These are phyloP conservation scores for Halophytophthora polymorphica DNA, from an alignment of 352 stramenopile genomes.

Conservation along the genomic window DNA sequence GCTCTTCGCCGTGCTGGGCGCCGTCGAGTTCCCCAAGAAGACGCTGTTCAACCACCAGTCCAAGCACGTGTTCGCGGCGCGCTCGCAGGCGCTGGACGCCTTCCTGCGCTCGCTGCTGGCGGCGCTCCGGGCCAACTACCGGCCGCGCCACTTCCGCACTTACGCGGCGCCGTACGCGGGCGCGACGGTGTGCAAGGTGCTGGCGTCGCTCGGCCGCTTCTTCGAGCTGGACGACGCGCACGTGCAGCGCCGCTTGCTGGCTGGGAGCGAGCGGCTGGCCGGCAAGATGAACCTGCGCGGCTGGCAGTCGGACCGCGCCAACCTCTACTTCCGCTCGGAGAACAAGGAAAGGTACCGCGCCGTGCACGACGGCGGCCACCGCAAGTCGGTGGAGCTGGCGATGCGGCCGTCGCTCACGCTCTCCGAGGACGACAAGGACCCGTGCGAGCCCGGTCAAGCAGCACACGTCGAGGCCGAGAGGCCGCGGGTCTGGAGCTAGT, in stretches of 20 bases:
- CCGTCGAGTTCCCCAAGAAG: conserved; percentile 48
- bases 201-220: conserved; percentile 33
- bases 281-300: conserved; percentile 38
- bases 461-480: conserved; percentile 12
- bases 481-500: conserved; percentile 9
- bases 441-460: conserved; percentile 6
- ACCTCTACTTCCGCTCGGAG: conserved; percentile 24
- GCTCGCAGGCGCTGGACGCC: conserved; percentile 18
- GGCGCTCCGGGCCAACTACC: conserved; percentile 30
- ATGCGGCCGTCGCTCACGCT: conserved; percentile 10
- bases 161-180: conserved; percentile 12
- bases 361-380: conserved; percentile 5
- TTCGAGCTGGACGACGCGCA: conserved; percentile 25
- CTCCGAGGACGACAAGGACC: conserved; percentile 15
- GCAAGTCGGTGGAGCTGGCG: conserved; percentile 19
- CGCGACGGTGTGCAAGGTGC: conserved; percentile 33
- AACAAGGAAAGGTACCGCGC: conserved; percentile 23
- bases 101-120: conserved; percentile 32
- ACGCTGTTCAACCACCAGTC: conserved; percentile 50
- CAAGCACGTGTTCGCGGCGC: conserved; percentile 24
- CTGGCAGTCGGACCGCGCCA: conserved; percentile 39
- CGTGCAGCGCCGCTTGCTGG: conserved; percentile 23
- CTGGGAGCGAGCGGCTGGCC: conserved; percentile 18
- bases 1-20: conserved; percentile 34
- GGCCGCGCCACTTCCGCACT: conserved; percentile 26